phyloP scores from a whole-genome alignment of 495 filamentous ascomycete species.

The Daldinia vernicosa region DNA sequence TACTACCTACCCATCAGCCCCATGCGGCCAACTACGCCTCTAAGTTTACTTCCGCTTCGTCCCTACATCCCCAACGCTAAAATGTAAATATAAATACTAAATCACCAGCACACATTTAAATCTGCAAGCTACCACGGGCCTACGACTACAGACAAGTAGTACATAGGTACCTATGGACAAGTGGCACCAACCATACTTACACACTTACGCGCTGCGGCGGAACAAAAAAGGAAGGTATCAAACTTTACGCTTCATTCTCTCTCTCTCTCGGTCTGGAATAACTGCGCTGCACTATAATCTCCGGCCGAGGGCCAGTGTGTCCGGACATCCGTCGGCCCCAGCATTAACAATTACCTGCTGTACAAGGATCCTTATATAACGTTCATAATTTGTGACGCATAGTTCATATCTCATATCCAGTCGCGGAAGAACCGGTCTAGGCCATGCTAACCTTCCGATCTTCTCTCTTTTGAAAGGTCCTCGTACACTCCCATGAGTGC shows the following conservation, averaged over 20 bases:
- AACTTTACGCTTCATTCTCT: conserved; percentile 13
- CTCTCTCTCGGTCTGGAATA: conserved; percentile 3
- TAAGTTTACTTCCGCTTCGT: no score
- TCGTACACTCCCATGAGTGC: not conserved
- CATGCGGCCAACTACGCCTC: no score
- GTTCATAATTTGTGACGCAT: conserved; percentile 22
- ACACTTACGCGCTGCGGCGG: not conserved
- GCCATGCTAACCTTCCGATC: not conserved
- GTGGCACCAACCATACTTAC: not conserved
- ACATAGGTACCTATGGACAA: not conserved
- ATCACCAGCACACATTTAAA: not conserved
- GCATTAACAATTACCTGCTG: conserved; percentile 29
- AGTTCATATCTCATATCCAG: conserved; percentile 32
- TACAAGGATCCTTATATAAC: conserved; percentile 34
- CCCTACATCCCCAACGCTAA: no score
- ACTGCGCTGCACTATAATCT: conserved; percentile 1
- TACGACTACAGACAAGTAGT: not conserved
- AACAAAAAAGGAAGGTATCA: not conserved
- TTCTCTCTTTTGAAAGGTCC: not conserved
- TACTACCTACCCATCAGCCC: no score
- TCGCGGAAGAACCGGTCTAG: not conserved
- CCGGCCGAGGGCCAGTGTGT: conserved; percentile 3
- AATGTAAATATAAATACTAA: not conserved
- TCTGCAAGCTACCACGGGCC: not conserved
- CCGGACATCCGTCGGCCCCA: not conserved